Conservation (phyloP, 164 flowering plant species). For the Hamamelis virginiana region DNA sequence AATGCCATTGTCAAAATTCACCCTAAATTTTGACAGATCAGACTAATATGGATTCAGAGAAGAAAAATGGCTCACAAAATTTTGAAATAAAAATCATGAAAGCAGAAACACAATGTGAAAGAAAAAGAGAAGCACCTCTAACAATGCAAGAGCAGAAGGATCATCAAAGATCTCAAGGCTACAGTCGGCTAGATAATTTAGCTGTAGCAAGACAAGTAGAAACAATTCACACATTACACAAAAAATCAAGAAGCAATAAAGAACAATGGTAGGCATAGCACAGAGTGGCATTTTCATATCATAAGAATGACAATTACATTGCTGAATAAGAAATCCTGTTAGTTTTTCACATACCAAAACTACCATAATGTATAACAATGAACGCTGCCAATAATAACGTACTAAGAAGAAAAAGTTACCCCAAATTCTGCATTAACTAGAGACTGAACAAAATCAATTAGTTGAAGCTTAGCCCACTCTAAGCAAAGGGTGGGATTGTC, state of each 20-base stretch:
- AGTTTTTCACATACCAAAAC: conserved; percentile 1
- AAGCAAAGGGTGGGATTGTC: conserved; percentile 34
- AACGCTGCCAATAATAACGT: background rate
- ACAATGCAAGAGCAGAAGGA: conserved; percentile 68
- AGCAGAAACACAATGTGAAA: background rate
- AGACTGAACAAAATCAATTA: conserved; percentile 84
- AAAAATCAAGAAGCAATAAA: too few relatives aligned
- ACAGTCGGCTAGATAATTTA: conserved; percentile 77
- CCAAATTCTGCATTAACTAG: conserved; percentile 77
- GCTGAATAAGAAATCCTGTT: background rate
- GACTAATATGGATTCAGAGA: too few relatives aligned
- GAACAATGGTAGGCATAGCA: too few relatives aligned
- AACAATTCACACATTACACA: background rate
- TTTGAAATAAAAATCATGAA: background rate
- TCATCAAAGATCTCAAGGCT: conserved; percentile 92
- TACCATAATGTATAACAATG: background rate
- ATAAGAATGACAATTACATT: background rate
- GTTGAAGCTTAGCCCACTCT: conserved; percentile 91
- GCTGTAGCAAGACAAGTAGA: conserved; percentile 37
- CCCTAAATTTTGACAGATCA: too few relatives aligned
- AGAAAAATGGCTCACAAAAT: background rate
- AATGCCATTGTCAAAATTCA: too few relatives aligned
- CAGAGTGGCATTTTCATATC: background rate
- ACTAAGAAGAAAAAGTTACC: conserved; percentile 35
- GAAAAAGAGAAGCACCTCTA: conserved; percentile 58